These are phyloP conservation scores for Ogataea chonburiensis DNA, from an alignment of 805 yeast species.

Conservation along the genomic window DNA sequence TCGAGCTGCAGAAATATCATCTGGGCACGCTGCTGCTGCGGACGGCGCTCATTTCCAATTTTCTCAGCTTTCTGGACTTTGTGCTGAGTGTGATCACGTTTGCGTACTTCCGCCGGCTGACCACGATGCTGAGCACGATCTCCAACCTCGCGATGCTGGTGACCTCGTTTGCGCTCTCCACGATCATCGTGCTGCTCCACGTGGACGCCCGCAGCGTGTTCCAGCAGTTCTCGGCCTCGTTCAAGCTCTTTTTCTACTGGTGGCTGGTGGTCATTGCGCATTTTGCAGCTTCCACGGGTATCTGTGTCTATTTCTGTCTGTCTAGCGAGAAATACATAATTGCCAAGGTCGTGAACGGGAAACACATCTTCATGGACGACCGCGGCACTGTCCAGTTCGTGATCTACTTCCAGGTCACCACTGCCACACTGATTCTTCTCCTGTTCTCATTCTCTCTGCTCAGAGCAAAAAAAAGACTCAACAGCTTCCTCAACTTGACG, in stretches of 20 bases:
- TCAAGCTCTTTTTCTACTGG: constrained; percentile 18
- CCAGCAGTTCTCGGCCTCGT: constrained; percentile 16
- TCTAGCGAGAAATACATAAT: constrained; percentile 11
- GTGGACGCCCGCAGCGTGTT: constrained; percentile 12
- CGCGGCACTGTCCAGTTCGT: constrained; percentile 15
- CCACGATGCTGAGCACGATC: constrained; percentile 9
- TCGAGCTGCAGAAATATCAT: constrained; percentile 15
- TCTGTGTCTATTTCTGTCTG: constrained; percentile 9
- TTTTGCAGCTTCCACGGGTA: constrained; percentile 9
- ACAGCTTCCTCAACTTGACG: constrained; percentile 11
- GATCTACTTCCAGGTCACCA: constrained; percentile 13
- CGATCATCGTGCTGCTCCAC: constrained; percentile 9
- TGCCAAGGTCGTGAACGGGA: constrained; percentile 6
- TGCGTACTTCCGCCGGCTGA: constrained; percentile 11
- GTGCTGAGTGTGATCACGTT: constrained; percentile 13
- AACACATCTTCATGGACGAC: constrained; percentile 8
- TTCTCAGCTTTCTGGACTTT: constrained; percentile 14
- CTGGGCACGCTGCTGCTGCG: constrained; percentile 14
- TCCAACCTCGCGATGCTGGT: constrained; percentile 11
- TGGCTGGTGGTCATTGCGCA: constrained; percentile 16
- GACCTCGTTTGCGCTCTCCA: constrained; percentile 12
- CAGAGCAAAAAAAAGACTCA: constrained; percentile 14
- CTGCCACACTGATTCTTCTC: constrained; percentile 7
- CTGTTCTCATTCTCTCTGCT: constrained; percentile 14
- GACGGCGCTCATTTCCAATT: constrained; percentile 15